Base-by-base conservation (phyloP, 1,284 basidiomycete species). In the Exobasidium cylindrosporum region DNA sequence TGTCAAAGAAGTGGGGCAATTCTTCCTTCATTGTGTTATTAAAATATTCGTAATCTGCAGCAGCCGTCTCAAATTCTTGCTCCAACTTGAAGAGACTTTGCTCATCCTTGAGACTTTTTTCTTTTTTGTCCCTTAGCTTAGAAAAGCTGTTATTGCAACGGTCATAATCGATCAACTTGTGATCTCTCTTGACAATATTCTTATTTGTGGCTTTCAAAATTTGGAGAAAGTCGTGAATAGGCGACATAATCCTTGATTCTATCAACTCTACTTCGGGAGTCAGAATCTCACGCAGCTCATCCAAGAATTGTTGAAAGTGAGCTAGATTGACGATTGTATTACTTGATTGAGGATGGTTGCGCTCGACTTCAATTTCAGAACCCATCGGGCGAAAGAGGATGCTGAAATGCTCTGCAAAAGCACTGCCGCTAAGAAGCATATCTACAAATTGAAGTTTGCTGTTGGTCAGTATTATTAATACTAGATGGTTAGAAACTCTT, bases 91-190 rank as follows among this genome's bases (percentile, higher is more conserved):
- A 80, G 28, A 78, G 62, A 58, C 70, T 71, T 61, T 81, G 78
- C 50, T 81, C 79, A 49, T 81, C 79, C 61, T 81, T 81, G 57
- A 78, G 66, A 35, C 76, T 68, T 50, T 79, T 80, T 11, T 79
- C 78, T 83, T 97, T 96, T 86, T 99, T 99, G 79, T 97, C 92
- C 59, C 93, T 84, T 62, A 97, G 84, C 82, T 99, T 99, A 61
- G 88, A 92, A 73, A 96, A 84, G 23, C 92, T 89, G 80, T 97
- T 97, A 82, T 97, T 97, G 85, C 87, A 90, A 50, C 96, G 88
- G 82, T 99, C 96, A 72, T 89, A 99, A 81, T 99, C 96, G 50
- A 90, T 83, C 60, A 89, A 89, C 84, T 98, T 98, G 82, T 99
- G 96, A 58, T 97, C 92, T 44, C 96, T 86, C 83, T 99, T 99